These are phyloP conservation scores for Psilocybe cubensis DNA, from an alignment of 768 basidiomycete species.

Conservation along the genomic window DNA sequence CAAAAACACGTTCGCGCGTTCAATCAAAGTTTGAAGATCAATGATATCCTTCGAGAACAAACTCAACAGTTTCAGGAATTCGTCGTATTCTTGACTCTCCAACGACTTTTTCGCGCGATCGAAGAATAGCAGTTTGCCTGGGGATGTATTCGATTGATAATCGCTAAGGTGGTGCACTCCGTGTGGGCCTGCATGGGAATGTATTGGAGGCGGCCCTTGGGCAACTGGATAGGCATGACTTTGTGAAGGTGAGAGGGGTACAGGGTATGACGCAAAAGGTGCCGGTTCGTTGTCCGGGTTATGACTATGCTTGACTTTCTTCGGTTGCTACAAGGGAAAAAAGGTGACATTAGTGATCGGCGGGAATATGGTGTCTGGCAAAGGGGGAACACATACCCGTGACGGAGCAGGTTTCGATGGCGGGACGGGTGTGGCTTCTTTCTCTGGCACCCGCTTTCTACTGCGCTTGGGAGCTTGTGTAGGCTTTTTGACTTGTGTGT, in stretches of 20 bases:
- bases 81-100: constrained; percentile 83
- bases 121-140: constrained; percentile 90
- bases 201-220: constrained; percentile 30
- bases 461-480: constrained; percentile 52
- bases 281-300: constrained; percentile 61
- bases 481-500: constrained; percentile 47
- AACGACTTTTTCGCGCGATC: constrained; percentile 86
- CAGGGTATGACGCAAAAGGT: constrained; percentile 52
- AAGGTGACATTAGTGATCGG: background rate
- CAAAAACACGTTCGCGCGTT: constrained; percentile 80
- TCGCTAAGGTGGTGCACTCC: constrained; percentile 29
- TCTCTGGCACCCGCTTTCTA: constrained; percentile 64
- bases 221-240: constrained; percentile 15
- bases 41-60: constrained; percentile 93
- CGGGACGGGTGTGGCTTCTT: constrained; percentile 67
- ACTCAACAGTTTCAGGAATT: constrained; percentile 92
- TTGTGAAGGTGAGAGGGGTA: constrained; percentile 41
- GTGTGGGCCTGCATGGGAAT: constrained; percentile 26
- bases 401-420: constrained; percentile 50
- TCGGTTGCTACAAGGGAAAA: constrained; percentile 43
- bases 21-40: constrained; percentile 80
- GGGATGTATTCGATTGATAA: constrained; percentile 40
- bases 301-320: constrained; percentile 67
- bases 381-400: constrained; percentile 27
- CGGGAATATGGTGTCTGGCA: background rate